Base-by-base conservation (phyloP, 2,329 filamentous ascomycete genomes). In the Onygena corvina region DNA sequence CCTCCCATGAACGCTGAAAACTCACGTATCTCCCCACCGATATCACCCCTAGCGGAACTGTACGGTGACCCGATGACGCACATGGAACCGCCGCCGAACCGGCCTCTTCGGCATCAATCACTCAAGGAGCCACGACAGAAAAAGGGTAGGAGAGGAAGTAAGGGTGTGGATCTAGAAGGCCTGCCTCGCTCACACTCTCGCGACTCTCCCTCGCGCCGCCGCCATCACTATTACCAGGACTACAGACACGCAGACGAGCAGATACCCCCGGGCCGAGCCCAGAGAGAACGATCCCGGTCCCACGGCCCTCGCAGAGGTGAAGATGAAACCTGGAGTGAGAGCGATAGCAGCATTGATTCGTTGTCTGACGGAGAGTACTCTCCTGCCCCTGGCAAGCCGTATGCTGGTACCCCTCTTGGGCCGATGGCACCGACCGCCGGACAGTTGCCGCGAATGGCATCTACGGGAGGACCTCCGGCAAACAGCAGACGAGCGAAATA, bases 171-270 rank as follows among this genome's bases (percentile, higher is more conserved):
- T 25, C 7, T 25, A n/a, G 36, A 42, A 25, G 27, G 25, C 2
- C 36, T 20, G 25, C 36, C 36, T 27, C 36, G 36, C 20, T 42
- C 36, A 8, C 36, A 42, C 21, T 42, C 36, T 42, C 36, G 36
- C 8, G 36, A n/a, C 12, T 42, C 36, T n/a, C 36, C 36, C 7
- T 27, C 36, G n/a, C 36, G 36, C 21, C 36, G 36, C 21, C 36
- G 18, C 4, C 36, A 42, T 14, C 36, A 42, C 21, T 42, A 42
- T 27, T 42, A 42, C 21, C 36, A 42, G 21, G 36, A 42, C 23
- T 42, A 42, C 21, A 11, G 36, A 7, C 23, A 42, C 27, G 8
- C 14, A 42, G 36, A 42, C 12, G 36, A 42, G n/a, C 36, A 29
- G 9, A 42, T 42, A 4, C 36, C 25, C 16, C 12, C 36, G 6